Percentiles rank a stretch among this genome's conserved stretches.
These are phyloP conservation scores for Thielaviopsis musarum DNA, from an alignment of 2,329 filamentous ascomycete species.

Conservation along the genomic window DNA sequence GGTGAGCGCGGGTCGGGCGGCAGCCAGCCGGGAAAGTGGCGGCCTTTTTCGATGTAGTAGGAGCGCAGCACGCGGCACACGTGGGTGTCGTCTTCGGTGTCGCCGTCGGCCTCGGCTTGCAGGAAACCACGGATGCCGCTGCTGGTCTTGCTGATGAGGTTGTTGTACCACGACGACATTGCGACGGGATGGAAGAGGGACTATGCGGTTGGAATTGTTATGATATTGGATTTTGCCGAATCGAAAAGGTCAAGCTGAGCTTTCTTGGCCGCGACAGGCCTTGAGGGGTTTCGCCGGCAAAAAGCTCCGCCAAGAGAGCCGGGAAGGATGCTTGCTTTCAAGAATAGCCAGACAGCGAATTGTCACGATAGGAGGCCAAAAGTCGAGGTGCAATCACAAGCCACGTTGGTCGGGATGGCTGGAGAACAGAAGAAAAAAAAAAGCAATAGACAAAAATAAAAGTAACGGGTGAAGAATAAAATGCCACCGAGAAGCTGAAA, in stretches of 20 bases:
- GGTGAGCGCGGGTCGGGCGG: constrained; percentile 69
- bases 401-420: not conserved
- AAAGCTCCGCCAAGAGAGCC: not conserved
- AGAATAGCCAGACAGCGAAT: not conserved
- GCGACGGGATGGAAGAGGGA: constrained; percentile 14
- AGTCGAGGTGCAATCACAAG: not conserved
- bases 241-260: not conserved
- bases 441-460: too few species aligned
- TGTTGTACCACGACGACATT: constrained; percentile 73
- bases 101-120: constrained; percentile 47
- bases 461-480: too few species aligned
- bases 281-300: not conserved
- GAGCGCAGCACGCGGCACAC: constrained; percentile 82
- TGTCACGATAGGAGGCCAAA: not conserved
- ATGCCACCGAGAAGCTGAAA: not conserved
- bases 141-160: constrained; percentile 47
- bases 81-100: constrained; percentile 80
- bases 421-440: not conserved
- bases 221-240: not conserved
- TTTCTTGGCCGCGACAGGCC: not conserved
- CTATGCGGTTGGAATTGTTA: not conserved
- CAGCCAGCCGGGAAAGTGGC: constrained; percentile 69
- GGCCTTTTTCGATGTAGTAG: constrained; percentile 83
- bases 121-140: constrained; percentile 56
- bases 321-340: not conserved